phyloP scores from a whole-genome alignment of 495 filamentous ascomycete species.

The Collariella sp. region DNA sequence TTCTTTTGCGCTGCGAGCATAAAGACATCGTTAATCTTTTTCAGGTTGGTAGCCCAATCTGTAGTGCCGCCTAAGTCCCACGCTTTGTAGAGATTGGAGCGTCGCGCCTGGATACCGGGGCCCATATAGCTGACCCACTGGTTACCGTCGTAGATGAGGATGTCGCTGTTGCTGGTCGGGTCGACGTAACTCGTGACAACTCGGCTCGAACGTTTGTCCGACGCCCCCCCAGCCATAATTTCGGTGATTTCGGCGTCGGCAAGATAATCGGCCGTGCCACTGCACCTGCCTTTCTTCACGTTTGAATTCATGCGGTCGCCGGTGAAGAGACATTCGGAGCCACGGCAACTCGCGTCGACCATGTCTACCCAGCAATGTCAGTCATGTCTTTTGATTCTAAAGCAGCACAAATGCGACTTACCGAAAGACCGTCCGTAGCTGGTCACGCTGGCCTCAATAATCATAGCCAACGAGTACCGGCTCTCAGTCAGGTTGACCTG shows the following conservation, averaged over 20 bases:
- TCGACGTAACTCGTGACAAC: background rate
- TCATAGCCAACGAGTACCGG: slow-evolving; percentile 31
- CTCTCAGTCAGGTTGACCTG: slow-evolving; percentile 42
- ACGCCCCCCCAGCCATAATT: slow-evolving; percentile 1
- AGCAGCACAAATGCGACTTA: no score
- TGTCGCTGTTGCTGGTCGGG: slow-evolving; percentile 21
- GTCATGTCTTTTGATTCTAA: no score
- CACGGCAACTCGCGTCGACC: slow-evolving; percentile 8
- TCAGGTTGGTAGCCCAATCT: slow-evolving; percentile 39
- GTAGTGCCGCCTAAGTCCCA: slow-evolving; percentile 28
- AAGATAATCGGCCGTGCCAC: slow-evolving; percentile 29
- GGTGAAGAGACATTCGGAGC: slow-evolving; percentile 9
- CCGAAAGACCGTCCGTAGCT: slow-evolving; percentile 35
- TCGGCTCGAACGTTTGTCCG: background rate
- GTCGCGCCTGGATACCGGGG: slow-evolving; percentile 17
- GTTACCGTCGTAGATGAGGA: slow-evolving; percentile 36
- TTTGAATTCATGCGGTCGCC: slow-evolving; percentile 9
- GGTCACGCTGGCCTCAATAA: slow-evolving; percentile 42
- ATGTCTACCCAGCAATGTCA: no score
- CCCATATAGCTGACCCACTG: slow-evolving; percentile 41
- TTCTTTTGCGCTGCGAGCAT: no score
- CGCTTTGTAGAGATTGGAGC: slow-evolving; percentile 18
- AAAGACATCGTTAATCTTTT: slow-evolving; percentile 6
- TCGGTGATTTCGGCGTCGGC: slow-evolving; percentile 30
- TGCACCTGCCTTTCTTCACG: slow-evolving; percentile 32